Conservation (phyloP, 2,329 filamentous ascomycete genomes). For the Orbilia oligospora region DNA sequence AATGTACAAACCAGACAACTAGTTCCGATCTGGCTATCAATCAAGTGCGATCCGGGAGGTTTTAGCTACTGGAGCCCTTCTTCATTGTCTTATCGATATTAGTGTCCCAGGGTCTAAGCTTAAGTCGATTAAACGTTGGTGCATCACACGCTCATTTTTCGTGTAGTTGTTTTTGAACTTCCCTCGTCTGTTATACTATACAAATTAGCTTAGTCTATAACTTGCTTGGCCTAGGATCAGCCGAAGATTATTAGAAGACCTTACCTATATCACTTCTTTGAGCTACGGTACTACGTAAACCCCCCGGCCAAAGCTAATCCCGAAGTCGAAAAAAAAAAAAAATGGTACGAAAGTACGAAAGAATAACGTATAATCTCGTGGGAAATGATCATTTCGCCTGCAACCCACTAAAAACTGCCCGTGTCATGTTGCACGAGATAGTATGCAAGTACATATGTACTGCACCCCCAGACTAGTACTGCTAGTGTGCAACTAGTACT, state of each 20-base stretch:
- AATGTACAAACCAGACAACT: conserved; percentile 11
- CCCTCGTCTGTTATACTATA: conserved; percentile 16
- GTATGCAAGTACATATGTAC: no score
- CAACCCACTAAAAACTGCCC: conserved; percentile 11
- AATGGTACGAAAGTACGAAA: background rate
- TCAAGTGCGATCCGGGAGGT: background rate
- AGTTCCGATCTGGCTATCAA: conserved; percentile 23
- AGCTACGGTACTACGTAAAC: background rate
- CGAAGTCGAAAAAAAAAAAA: conserved; percentile 6
- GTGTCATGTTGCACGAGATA: conserved; percentile 5
- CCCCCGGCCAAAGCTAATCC: background rate
- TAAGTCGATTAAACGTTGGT: conserved; percentile 16
- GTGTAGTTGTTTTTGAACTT: conserved; percentile 2
- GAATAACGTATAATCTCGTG: conserved; percentile 3
- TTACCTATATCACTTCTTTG: conserved; percentile 1
- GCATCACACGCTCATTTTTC: conserved; percentile 20
- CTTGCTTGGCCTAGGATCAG: background rate
- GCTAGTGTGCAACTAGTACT: no score
- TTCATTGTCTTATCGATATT: conserved; percentile 26
- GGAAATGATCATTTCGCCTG: background rate
- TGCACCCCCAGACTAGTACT: no score
- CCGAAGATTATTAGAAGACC: background rate
- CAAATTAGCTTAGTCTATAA: conserved; percentile 22
- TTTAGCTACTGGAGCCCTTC: conserved; percentile 19
- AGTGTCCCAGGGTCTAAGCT: conserved; percentile 6